A percentile compares a stretch with the other conserved stretches of the same genome.
Conservation (phyloP, 2,329 filamentous ascomycete genomes). For the Fusarium sulawesiense region DNA sequence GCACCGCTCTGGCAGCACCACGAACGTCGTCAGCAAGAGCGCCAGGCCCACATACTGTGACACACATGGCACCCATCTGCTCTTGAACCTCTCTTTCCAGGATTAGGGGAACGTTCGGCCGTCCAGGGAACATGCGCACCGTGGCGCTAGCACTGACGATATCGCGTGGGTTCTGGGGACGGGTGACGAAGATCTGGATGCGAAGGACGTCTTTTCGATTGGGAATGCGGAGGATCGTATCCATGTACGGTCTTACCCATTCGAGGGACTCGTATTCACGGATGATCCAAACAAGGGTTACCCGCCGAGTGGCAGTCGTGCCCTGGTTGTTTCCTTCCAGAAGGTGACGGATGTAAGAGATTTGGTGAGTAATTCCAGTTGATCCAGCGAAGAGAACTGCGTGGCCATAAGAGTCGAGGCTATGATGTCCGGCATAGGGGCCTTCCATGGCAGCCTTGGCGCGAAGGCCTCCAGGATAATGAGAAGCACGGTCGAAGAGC, state of each 20-base stretch:
- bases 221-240: constrained; percentile 79
- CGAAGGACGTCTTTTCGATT: constrained; percentile 83
- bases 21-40: constrained; percentile 81
- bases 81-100: constrained; percentile 83
- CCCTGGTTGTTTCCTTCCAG: constrained; percentile 75
- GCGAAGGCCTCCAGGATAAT: constrained; percentile 65
- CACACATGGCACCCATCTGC: constrained; percentile 88
- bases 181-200: constrained; percentile 90
- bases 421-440: constrained; percentile 86
- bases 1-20: constrained; percentile 71
- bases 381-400: constrained; percentile 91
- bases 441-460: constrained; percentile 86
- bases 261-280: constrained; percentile 89
- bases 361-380: constrained; percentile 94
- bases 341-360: constrained; percentile 85
- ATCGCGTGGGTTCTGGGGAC: constrained; percentile 85
- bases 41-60: constrained; percentile 83
- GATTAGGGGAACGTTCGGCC: constrained; percentile 84
- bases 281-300: constrained; percentile 93
- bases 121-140: constrained; percentile 91
- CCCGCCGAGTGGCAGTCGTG: constrained; percentile 81
- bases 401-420: constrained; percentile 91
- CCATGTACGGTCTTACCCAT: constrained; percentile 92
- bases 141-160: constrained; percentile 80
- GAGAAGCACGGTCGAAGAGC: constrained; percentile 76